Percentiles rank a stretch among this genome's conserved stretches.
These are phyloP conservation scores for Astrothelium macrocarpum DNA, from an alignment of 495 filamentous ascomycete genomes.

Conservation along the genomic window DNA sequence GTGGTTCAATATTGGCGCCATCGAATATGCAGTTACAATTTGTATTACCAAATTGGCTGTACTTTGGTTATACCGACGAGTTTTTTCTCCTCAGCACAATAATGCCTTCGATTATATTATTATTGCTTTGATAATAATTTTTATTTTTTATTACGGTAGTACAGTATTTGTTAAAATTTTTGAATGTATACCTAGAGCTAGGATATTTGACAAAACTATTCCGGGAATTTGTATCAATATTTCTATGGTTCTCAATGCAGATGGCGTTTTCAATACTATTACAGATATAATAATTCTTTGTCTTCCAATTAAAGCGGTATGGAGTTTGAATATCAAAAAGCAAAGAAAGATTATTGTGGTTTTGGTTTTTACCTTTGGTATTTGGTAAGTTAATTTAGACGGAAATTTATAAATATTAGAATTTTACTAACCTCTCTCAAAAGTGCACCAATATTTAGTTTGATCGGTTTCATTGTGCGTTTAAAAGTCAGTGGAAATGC, in stretches of 20 bases:
- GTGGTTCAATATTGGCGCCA: not conserved
- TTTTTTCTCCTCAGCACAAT: not conserved
- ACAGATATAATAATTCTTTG: not conserved
- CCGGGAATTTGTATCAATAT: not conserved
- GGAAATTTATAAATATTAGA: not conserved
- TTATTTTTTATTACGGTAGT: not conserved
- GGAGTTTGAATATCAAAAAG: not conserved
- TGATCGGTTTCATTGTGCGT: not conserved
- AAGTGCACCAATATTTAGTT: not conserved
- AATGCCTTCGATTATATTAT: not conserved
- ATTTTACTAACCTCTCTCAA: not conserved
- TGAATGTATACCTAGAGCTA: not conserved
- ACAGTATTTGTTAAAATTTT: not conserved
- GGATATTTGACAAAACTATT: not conserved
- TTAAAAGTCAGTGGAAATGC: not conserved
- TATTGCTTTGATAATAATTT: not conserved
- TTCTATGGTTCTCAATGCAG: not conserved
- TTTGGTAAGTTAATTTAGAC: not conserved
- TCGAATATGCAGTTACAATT: not conserved
- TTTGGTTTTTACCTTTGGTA: not conserved
- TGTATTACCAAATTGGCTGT: not conserved
- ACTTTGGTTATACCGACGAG: not conserved
- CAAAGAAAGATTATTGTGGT: not conserved
- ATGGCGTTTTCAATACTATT: not conserved
- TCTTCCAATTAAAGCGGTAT: not conserved